Conservation (phyloP, 2,329 filamentous ascomycete species). For the Bertia moriformis region DNA sequence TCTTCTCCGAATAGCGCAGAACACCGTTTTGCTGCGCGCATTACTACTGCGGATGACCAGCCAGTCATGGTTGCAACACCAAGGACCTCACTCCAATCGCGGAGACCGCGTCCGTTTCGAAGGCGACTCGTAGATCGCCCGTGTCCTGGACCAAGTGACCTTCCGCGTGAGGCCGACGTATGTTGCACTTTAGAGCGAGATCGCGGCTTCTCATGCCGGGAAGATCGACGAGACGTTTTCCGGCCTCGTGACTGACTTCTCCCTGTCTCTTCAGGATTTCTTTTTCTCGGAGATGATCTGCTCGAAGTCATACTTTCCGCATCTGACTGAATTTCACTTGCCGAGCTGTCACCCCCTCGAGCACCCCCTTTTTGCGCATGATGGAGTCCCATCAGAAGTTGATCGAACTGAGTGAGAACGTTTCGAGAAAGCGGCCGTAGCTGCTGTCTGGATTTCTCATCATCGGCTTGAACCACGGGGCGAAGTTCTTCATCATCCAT, state of each 20-base stretch:
- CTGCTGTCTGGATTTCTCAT: background rate
- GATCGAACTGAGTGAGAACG: background rate
- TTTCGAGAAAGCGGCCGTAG: background rate
- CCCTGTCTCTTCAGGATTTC: no score
- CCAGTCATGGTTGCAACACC: slow-evolving; percentile 64
- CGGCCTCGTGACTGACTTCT: no score
- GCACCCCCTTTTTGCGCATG: no score
- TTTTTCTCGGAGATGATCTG: background rate
- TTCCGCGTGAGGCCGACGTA: background rate
- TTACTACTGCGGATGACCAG: slow-evolving; percentile 49
- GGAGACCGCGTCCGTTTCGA: slow-evolving; percentile 19
- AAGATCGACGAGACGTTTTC: background rate
- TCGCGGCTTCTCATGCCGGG: background rate
- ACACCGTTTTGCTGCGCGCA: slow-evolving; percentile 60
- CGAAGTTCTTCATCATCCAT: background rate
- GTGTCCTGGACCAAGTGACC: no score
- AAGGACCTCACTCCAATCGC: slow-evolving; percentile 78
- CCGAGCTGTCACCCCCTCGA: no score
- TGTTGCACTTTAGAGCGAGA: background rate
- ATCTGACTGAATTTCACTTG: no score
- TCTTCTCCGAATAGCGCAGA: slow-evolving; percentile 59
- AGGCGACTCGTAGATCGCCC: no score
- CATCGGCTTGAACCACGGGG: background rate
- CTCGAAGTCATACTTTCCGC: background rate
- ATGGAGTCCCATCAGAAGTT: background rate